A percentile compares a stretch with the other conserved stretches of the same genome.
Evolutionary conservation across 1,284 basidiomycete genomes (phyloP).

Genomic region (Volvariella volvacea): DNA sequence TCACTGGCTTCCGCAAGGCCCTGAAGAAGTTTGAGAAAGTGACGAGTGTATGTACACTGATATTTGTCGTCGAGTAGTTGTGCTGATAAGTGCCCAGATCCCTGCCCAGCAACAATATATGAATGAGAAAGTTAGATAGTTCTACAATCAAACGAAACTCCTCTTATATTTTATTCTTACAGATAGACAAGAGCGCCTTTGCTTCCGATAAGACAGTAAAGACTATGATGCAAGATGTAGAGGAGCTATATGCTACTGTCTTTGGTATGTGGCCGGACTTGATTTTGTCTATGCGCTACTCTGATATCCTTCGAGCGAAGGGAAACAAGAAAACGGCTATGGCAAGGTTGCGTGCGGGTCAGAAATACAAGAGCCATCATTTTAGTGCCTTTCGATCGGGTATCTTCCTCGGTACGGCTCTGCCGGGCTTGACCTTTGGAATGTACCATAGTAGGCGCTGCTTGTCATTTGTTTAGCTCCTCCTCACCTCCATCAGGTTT

Average conservation of each 20-base stretch:
- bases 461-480: background rate
- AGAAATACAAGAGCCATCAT: constrained; percentile 62
- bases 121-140: constrained; percentile 53
- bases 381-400: constrained; percentile 75
- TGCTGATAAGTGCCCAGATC: constrained; percentile 28
- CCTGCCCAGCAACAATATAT: constrained; percentile 67
- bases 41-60: constrained; percentile 56
- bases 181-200: constrained; percentile 62
- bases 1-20: constrained; percentile 88
- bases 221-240: constrained; percentile 67
- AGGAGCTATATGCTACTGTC: constrained; percentile 62
- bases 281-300: constrained; percentile 5
- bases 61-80: background rate
- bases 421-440: constrained; percentile 73
- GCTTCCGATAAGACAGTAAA: constrained; percentile 58
- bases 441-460: constrained; percentile 55
- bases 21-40: constrained; percentile 93
- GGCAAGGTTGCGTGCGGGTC: constrained; percentile 55
- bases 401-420: constrained; percentile 66
- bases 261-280: constrained; percentile 63
- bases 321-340: constrained; percentile 83
- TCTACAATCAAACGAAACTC: background rate
- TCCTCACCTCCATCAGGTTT: constrained; percentile 40
- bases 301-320: constrained; percentile 44
- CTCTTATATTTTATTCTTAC: constrained; percentile 6